phyloP scores from a whole-genome alignment of 345 rosid genomes.

The Eucalyptus virginea region DNA sequence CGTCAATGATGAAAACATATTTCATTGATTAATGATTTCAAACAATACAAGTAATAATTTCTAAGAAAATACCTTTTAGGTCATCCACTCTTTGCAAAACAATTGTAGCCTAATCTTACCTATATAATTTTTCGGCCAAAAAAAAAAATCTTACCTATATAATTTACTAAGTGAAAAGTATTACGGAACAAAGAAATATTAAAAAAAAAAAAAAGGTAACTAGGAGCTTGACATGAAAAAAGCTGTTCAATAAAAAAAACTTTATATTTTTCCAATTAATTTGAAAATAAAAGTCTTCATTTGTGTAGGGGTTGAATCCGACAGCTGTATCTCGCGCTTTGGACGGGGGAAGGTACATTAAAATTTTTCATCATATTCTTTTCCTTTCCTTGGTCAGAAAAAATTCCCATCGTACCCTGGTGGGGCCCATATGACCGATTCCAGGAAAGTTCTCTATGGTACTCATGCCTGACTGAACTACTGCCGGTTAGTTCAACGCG shows the following conservation, averaged over 20 bases:
- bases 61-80: fast-evolving
- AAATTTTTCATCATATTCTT: neutral
- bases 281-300: neutral
- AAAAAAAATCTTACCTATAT: no score
- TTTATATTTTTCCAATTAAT: neutral
- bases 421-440: neutral
- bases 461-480: no score
- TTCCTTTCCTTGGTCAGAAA: no score
- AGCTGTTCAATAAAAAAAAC: neutral
- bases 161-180: neutral
- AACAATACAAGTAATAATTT: no score
- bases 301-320: neutral
- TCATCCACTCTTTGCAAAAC: no score
- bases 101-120: neutral
- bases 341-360: neutral
- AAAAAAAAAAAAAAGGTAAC: neutral
- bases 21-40: neutral
- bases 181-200: neutral
- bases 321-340: neutral
- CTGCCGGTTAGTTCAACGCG: no score
- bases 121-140: no score
- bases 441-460: no score
- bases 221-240: neutral
- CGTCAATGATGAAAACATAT: no score
- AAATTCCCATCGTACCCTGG: neutral